Evolutionary conservation across 768 basidiomycete genomes (phyloP).

Genomic region (Hirschioporus abietinus): DNA sequence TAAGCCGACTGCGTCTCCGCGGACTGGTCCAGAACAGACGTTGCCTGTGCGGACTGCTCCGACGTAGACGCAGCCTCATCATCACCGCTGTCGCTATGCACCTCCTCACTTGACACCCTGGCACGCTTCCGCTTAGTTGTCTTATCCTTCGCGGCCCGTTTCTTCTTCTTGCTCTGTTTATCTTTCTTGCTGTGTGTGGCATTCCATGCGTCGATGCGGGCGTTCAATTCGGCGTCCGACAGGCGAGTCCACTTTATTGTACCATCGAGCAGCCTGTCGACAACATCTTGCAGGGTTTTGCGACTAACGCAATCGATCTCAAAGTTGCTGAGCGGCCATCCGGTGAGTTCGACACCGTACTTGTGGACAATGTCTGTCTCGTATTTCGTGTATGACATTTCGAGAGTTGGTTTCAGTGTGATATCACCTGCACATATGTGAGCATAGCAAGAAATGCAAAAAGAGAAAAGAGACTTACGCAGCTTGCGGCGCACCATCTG

Average conservation of each 20-base stretch:
- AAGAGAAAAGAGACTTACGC: neutral
- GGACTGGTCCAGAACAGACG: too few species aligned
- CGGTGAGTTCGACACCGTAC: neutral
- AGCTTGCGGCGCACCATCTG: neutral
- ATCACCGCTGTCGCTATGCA: neutral
- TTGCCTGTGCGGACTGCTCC: too few species aligned
- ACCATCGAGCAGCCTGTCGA: neutral
- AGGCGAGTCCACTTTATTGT: neutral
- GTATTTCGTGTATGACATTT: neutral
- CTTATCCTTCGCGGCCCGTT: neutral
- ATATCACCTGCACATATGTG: neutral
- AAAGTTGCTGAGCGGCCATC: neutral
- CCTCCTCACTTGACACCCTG: neutral
- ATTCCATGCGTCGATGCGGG: neutral
- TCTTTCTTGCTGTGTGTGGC: too few species aligned
- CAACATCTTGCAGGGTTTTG: neutral
- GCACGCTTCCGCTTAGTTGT: neutral
- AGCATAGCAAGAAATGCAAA: too few species aligned
- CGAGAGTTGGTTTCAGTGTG: neutral
- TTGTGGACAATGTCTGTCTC: neutral
- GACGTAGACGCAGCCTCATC: neutral
- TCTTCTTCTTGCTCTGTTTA: too few species aligned
- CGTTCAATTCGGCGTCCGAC: neutral
- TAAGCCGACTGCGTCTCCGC: too few species aligned
- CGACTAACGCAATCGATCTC: neutral